Evolutionary conservation across 306 rosid species (phyloP).

Genomic region (Fagus sylvatica): DNA sequence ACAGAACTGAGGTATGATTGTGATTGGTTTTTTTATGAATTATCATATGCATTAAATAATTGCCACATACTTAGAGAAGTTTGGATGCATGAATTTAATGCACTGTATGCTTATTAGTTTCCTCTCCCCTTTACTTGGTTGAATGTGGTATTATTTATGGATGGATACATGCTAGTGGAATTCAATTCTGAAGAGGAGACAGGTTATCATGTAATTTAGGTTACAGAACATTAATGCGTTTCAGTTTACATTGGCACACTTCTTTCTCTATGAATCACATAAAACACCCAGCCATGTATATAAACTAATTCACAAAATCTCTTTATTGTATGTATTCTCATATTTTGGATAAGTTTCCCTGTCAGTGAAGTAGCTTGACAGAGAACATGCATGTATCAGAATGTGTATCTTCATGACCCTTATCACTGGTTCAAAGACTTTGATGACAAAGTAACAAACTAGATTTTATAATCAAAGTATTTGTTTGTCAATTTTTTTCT

Average conservation of each 20-base stretch:
- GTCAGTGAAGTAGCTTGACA: neutral
- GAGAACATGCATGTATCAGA: neutral
- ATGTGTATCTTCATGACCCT: neutral
- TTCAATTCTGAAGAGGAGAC: neutral
- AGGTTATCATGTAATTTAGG: neutral
- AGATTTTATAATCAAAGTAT: neutral
- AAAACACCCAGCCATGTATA: neutral
- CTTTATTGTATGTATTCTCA: neutral
- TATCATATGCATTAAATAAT: conserved; percentile 13
- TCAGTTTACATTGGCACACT: neutral
- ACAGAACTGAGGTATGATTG: conserved; percentile 76
- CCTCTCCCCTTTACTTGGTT: neutral
- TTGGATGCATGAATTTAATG: neutral
- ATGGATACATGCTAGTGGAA: neutral
- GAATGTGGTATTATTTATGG: neutral
- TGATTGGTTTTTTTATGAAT: neutral
- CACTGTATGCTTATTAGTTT: neutral
- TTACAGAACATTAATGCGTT: neutral
- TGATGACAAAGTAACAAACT: neutral
- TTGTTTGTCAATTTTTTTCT: neutral
- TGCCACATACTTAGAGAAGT: conserved; percentile 1
- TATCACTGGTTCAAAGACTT: neutral
- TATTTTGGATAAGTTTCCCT: neutral
- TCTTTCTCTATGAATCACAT: neutral
- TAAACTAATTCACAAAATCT: neutral